Evolutionary conservation across 345 rosid genomes (phyloP).

Genomic region (Eutrema japonicum): DNA sequence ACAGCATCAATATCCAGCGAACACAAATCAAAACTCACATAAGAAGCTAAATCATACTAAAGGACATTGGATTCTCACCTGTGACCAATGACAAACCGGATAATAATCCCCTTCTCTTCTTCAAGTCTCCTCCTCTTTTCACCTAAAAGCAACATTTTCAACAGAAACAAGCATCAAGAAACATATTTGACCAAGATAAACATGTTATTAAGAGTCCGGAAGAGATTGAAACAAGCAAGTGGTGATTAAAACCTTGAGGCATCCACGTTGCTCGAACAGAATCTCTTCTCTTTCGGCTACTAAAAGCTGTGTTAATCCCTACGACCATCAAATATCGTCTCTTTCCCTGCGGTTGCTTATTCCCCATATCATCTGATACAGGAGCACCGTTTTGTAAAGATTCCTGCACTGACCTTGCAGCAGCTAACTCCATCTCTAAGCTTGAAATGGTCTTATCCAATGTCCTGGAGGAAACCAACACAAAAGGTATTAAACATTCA

Average conservation of each 20-base stretch:
- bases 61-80: conserved; percentile 50
- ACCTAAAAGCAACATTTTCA: conserved; percentile 49
- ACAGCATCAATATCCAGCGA: not conserved
- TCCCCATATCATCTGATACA: conserved; percentile 57
- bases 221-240: not conserved
- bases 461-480: conserved; percentile 52
- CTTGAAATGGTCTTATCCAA: conserved; percentile 92
- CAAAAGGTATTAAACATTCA: not conserved
- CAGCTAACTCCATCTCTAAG: conserved; percentile 98
- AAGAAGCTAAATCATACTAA: not conserved
- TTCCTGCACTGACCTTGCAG: conserved; percentile 86
- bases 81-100: conserved; percentile 92
- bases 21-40: conserved; percentile 1
- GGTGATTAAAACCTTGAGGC: conserved; percentile 74
- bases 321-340: conserved; percentile 84
- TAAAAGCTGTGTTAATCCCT: conserved; percentile 94
- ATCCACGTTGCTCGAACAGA: conserved; percentile 95
- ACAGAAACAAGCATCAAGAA: conserved; percentile 23
- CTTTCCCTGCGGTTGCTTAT: conserved; percentile 49
- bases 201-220: not conserved
- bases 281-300: conserved; percentile 94
- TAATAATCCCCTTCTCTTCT: conserved; percentile 89
- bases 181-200: conserved; percentile 10
- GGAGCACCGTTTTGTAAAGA: conserved; percentile 74
- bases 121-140: conserved; percentile 85